Conservation (phyloP, 306 rosid genomes). For the Chamaecrista fasciculata region DNA sequence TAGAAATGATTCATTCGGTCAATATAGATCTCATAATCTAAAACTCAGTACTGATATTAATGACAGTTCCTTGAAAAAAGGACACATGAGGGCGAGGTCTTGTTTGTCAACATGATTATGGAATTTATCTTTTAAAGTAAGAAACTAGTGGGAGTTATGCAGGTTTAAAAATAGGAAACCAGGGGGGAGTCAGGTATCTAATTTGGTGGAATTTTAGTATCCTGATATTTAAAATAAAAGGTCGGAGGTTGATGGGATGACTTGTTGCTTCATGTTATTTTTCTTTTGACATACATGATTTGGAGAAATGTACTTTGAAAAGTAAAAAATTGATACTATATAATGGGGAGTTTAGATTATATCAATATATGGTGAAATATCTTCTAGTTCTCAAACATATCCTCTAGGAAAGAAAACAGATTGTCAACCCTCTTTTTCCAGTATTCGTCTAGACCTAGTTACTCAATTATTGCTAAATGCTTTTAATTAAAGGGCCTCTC, state of each 20-base stretch:
- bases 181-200: background rate
- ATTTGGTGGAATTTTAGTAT: background rate
- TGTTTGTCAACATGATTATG: slow-evolving; percentile 19
- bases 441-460: background rate
- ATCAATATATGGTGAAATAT: background rate
- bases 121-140: background rate
- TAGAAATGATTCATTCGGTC: slow-evolving; percentile 8
- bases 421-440: background rate
- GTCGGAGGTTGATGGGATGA: background rate
- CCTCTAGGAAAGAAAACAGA: background rate
- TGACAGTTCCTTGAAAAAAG: slow-evolving; percentile 3
- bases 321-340: background rate
- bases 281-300: background rate
- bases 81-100: background rate
- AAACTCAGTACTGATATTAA: background rate
- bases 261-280: background rate
- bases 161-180: background rate
- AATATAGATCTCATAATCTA: background rate
- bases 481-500: background rate
- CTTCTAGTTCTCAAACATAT: background rate
- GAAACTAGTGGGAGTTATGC: background rate
- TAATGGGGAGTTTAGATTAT: background rate
- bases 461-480: background rate
- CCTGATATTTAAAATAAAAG: background rate
- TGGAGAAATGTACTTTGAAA: background rate